Evolutionary conservation across 768 basidiomycete species (phyloP).

Genomic region (Leccinum rimulosum): DNA sequence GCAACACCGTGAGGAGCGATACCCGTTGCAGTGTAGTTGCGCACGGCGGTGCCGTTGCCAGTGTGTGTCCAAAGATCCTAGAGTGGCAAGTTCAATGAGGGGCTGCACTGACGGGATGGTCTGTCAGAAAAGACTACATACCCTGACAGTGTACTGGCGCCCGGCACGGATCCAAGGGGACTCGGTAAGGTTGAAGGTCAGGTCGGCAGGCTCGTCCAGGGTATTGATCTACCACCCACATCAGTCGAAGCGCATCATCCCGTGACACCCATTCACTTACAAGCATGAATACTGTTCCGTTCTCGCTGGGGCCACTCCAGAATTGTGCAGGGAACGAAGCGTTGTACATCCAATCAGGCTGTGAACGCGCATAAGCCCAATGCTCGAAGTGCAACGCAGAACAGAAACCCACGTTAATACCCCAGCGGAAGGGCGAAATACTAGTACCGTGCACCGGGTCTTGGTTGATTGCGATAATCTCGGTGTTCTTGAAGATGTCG

Average conservation of each 20-base stretch:
- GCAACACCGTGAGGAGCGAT: constrained; percentile 66
- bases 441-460: constrained; percentile 60
- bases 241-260: background rate
- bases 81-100: background rate
- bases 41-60: constrained; percentile 61
- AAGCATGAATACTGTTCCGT: constrained; percentile 66
- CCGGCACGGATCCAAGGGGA: constrained; percentile 71
- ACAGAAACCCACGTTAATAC: constrained; percentile 48
- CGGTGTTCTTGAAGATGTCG: constrained; percentile 54
- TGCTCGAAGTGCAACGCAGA: background rate
- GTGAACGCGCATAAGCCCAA: background rate
- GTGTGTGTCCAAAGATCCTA: constrained; percentile 76
- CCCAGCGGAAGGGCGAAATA: constrained; percentile 69
- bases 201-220: constrained; percentile 48
- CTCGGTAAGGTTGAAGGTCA: constrained; percentile 63
- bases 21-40: constrained; percentile 45
- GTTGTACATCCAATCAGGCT: constrained; percentile 37
- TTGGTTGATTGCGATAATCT: constrained; percentile 67
- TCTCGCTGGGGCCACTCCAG: constrained; percentile 63
- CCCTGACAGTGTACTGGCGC: constrained; percentile 58
- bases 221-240: constrained; percentile 48
- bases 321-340: constrained; percentile 57
- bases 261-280: constrained; percentile 32
- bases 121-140: constrained; percentile 27
- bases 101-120: background rate